Percentiles rank a stretch among this genome's conserved stretches.
Conservation (phyloP, 139 green algal species). For the Tetradesmus obliquus region DNA sequence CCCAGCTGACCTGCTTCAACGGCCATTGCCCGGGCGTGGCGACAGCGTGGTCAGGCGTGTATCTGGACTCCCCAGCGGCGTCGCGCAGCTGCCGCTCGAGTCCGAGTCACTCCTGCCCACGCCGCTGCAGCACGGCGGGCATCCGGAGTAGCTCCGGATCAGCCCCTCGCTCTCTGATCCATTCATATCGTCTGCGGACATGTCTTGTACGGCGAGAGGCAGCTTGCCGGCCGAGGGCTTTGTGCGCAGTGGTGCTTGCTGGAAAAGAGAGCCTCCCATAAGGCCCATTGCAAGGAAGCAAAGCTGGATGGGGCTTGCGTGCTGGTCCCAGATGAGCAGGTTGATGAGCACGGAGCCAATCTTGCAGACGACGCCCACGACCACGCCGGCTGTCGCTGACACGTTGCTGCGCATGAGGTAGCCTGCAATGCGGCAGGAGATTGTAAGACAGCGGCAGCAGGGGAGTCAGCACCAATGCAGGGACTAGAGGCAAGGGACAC, state of each 20-base stretch:
- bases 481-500: no score
- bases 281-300: slow-evolving; percentile 32
- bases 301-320: slow-evolving; percentile 22
- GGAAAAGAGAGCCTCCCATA: not conserved
- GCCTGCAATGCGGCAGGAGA: slow-evolving; percentile 7
- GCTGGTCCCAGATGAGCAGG: slow-evolving; percentile 68
- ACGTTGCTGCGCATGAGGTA: slow-evolving; percentile 79
- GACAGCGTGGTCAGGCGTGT: not conserved
- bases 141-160: slow-evolving; percentile 16
- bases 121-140: not conserved
- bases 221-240: not conserved
- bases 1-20: not conserved
- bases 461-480: no score
- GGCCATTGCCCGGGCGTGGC: not conserved
- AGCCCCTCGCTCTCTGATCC: not conserved
- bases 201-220: slow-evolving; percentile 1
- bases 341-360: slow-evolving; percentile 83
- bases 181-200: not conserved
- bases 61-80: not conserved
- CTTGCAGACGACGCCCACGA: slow-evolving; percentile 92
- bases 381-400: slow-evolving; percentile 83
- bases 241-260: slow-evolving; percentile 11
- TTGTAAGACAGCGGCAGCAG: no score
- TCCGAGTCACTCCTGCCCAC: not conserved
- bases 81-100: slow-evolving; percentile 12